phyloP scores from a whole-genome alignment of 176 grass and related monocot genomes.

The Stipa capillata region DNA sequence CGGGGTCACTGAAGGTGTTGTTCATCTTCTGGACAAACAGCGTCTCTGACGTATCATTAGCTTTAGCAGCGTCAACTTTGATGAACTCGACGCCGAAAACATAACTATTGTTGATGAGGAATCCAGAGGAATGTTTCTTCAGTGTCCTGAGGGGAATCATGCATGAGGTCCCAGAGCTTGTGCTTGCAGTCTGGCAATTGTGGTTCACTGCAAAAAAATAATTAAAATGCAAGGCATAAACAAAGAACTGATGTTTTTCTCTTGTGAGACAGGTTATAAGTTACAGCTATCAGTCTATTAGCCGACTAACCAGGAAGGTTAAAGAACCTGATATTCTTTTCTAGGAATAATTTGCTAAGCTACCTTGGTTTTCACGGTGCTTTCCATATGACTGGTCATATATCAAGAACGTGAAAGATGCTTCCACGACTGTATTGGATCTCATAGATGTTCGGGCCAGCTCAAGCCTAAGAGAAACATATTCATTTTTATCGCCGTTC shows the following conservation, averaged over 20 bases:
- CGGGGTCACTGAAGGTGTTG: background rate
- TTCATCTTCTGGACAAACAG: slow-evolving; percentile 21
- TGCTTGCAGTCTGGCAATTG: slow-evolving; percentile 8
- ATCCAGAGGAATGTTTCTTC: background rate
- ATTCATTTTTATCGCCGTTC: background rate
- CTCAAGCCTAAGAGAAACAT: slow-evolving; percentile 16
- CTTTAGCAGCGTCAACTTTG: background rate
- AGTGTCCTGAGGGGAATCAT: slow-evolving; percentile 25
- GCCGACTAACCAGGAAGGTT: background rate
- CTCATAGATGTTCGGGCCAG: background rate
- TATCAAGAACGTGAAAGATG: slow-evolving; percentile 27
- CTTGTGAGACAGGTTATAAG: background rate
- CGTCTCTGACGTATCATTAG: background rate
- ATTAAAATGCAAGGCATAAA: background rate
- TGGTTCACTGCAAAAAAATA: slow-evolving; percentile 14
- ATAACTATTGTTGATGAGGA: slow-evolving; percentile 16
- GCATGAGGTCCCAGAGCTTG: background rate
- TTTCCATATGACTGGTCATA: slow-evolving; percentile 29
- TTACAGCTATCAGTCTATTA: background rate
- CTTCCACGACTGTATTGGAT: background rate
- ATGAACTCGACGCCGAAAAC: slow-evolving; percentile 28
- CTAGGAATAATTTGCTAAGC: background rate
- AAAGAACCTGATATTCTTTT: background rate
- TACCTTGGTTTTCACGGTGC: slow-evolving; percentile 11
- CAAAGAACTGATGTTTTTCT: background rate